phyloP scores from a whole-genome alignment of 495 filamentous ascomycete genomes.

The Lindgomyces ingoldianus region DNA sequence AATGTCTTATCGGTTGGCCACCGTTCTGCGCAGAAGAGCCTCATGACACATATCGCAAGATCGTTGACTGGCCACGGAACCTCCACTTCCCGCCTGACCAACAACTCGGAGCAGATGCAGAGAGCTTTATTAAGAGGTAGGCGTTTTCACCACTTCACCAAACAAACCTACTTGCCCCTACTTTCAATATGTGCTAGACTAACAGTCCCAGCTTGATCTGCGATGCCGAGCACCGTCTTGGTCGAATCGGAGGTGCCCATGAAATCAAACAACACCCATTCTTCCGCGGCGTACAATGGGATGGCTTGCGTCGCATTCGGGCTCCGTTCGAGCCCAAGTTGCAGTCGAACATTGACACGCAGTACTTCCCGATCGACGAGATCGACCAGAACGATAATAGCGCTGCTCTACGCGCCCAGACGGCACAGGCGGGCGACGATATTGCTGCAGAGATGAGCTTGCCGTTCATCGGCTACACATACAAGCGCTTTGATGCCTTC shows the following conservation, averaged over 20 bases:
- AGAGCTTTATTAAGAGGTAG: slow-evolving; percentile 82
- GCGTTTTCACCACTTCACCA: too few relatives aligned
- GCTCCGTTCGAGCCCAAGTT: slow-evolving; percentile 95
- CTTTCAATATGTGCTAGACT: slow-evolving; percentile 14
- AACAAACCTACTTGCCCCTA: too few relatives aligned
- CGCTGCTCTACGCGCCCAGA: slow-evolving; percentile 67
- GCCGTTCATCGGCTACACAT: slow-evolving; percentile 98
- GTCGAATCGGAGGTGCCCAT: slow-evolving; percentile 72
- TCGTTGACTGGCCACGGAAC: slow-evolving; percentile 94
- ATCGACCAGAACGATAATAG: slow-evolving; percentile 89
- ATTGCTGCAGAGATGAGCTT: slow-evolving; percentile 82
- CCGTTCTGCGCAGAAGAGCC: slow-evolving; percentile 98
- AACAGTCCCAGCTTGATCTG: slow-evolving; percentile 70
- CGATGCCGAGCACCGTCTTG: slow-evolving; percentile 86
- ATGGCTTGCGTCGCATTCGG: slow-evolving; percentile 83
- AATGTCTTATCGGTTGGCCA: slow-evolving; percentile 98
- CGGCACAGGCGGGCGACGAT: slow-evolving; percentile 59
- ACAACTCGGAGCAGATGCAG: slow-evolving; percentile 79
- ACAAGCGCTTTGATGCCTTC: slow-evolving; percentile 94
- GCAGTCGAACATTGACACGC: slow-evolving; percentile 89
- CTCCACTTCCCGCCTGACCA: slow-evolving; percentile 97
- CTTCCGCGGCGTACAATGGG: slow-evolving; percentile 94
- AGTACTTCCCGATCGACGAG: slow-evolving; percentile 97
- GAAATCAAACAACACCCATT: slow-evolving; percentile 94
- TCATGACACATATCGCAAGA: slow-evolving; percentile 98